Evolutionary conservation across 345 rosid species (phyloP).

Genomic region (Chamaenerion angustifolium): DNA sequence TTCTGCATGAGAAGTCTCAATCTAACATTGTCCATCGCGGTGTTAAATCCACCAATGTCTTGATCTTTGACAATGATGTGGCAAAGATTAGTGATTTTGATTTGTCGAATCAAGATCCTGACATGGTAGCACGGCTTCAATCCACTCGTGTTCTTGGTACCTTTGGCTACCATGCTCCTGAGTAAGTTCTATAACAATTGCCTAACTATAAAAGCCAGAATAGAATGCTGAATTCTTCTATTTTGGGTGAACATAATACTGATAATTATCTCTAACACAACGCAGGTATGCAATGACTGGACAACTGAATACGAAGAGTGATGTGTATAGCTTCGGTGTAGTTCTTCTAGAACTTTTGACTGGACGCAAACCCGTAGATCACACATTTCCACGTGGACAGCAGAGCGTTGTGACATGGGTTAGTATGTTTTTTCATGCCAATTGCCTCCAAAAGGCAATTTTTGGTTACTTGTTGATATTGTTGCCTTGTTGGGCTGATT

Average conservation of each 20-base stretch:
- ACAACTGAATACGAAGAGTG: conserved; percentile 10
- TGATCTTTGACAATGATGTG: conserved; percentile 6
- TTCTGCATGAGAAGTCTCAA: conserved; percentile 5
- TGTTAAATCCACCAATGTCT: conserved; percentile 6
- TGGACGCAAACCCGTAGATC: conserved; percentile 17
- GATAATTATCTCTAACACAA: background rate
- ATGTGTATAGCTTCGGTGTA: conserved; percentile 8
- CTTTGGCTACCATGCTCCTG: conserved; percentile 11
- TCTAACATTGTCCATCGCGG: conserved; percentile 3
- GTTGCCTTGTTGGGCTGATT: background rate
- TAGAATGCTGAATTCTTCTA: too few relatives aligned
- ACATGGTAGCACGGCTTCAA: conserved; percentile 5
- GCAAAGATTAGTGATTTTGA: conserved; percentile 8
- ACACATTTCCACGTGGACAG: conserved; percentile 26
- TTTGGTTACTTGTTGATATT: background rate
- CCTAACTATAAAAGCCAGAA: background rate
- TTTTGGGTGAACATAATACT: too few relatives aligned
- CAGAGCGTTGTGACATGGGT: conserved; percentile 33
- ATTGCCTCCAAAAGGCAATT: too few relatives aligned
- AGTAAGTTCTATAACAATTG: conserved; percentile 1
- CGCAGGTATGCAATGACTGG: conserved; percentile 28
- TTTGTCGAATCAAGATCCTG: conserved; percentile 8
- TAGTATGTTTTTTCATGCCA: background rate
- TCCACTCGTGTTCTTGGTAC: conserved; percentile 10
- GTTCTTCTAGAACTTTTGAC: conserved; percentile 9